Percentiles rank a stretch among this genome's conserved stretches.
Conservation (phyloP, 768 basidiomycete species). For the Calocera cornea region DNA sequence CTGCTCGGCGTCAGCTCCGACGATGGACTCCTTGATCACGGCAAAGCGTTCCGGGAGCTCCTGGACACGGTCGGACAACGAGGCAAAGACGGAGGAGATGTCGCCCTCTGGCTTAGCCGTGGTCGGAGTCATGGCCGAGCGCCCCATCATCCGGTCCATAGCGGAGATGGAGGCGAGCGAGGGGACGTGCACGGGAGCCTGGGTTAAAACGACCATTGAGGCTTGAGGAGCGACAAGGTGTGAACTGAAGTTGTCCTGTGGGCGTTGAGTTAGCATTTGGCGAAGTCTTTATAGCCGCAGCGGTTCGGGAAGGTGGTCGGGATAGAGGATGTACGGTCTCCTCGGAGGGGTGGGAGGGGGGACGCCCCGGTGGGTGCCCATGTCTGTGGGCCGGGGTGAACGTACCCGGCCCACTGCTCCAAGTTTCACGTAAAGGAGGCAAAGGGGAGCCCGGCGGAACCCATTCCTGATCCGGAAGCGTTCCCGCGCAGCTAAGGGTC, state of each 20-base stretch:
- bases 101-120: conserved; percentile 24
- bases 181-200: neutral
- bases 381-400: neutral
- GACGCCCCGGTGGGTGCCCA: neutral
- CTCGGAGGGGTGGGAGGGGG: neutral
- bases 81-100: conserved; percentile 37
- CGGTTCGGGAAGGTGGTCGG: neutral
- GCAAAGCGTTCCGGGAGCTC: conserved; percentile 44
- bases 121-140: neutral
- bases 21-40: conserved; percentile 44
- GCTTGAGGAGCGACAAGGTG: neutral
- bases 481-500: neutral
- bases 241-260: neutral
- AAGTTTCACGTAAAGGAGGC: neutral
- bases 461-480: neutral
- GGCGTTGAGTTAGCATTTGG: neutral
- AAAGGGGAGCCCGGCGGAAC: neutral
- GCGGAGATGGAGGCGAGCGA: neutral
- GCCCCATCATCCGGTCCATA: neutral
- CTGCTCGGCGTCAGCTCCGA: conserved; percentile 25
- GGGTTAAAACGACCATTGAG: neutral
- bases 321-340: neutral
- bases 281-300: neutral
- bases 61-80: conserved; percentile 28
- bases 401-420: neutral